Evolutionary conservation across 371 early-diverging fungal species (phyloP).

Genomic region (Blakeslea trispora): DNA sequence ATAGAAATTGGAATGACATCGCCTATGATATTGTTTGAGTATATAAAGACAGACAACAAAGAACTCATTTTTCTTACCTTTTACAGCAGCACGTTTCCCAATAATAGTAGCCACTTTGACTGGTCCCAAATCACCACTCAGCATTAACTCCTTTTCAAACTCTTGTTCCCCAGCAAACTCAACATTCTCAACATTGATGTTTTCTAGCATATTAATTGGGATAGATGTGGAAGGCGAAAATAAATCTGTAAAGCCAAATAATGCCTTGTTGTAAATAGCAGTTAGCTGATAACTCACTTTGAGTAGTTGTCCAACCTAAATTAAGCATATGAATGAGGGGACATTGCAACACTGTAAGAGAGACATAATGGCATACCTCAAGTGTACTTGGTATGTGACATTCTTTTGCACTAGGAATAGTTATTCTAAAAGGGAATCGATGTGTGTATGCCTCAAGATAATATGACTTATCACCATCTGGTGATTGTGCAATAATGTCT

Average conservation of each 20-base stretch:
- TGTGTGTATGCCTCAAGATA: constrained; percentile 42
- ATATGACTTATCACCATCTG: constrained; percentile 33
- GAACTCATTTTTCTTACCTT: too few relatives aligned
- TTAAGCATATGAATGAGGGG: too few relatives aligned
- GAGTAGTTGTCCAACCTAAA: constrained; percentile 29
- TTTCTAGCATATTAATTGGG: constrained; percentile 38
- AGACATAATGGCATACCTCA: constrained; percentile 31
- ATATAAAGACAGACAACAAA: not conserved
- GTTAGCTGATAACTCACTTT: constrained; percentile 35
- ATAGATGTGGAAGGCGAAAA: constrained; percentile 26
- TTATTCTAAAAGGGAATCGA: constrained; percentile 45
- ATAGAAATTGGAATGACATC: constrained; percentile 41
- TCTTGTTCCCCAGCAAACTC: constrained; percentile 28
- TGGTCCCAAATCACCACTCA: constrained; percentile 20
- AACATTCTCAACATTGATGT: constrained; percentile 36
- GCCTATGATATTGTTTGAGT: constrained; percentile 20
- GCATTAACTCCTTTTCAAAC: constrained; percentile 20
- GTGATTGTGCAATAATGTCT: constrained; percentile 26
- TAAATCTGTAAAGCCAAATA: constrained; percentile 10
- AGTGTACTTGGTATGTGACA: constrained; percentile 41
- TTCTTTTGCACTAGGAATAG: constrained; percentile 27
- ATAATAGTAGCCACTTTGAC: constrained; percentile 30
- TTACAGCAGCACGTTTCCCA: constrained; percentile 43
- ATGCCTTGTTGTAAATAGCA: constrained; percentile 33
- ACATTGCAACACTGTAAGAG: too few relatives aligned